phyloP scores from a whole-genome alignment of 1,284 basidiomycete genomes.

The Austroboletus niveus region DNA sequence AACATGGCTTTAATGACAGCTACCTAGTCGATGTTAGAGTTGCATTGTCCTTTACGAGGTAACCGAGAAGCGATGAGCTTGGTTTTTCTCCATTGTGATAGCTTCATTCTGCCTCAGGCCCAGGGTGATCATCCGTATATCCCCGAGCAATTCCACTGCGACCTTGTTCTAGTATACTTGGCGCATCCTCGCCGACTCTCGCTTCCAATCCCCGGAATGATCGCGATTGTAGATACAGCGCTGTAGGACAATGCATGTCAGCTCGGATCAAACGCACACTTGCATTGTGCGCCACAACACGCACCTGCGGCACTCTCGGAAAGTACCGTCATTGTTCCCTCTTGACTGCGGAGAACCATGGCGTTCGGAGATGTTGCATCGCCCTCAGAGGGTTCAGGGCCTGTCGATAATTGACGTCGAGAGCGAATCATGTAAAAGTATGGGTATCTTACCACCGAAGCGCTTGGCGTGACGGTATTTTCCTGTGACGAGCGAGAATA shows the following conservation, averaged over 20 bases:
- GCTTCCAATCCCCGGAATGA: conserved; percentile 85
- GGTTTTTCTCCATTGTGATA: background rate
- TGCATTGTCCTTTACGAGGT: too few species aligned
- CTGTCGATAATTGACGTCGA: conserved; percentile 1
- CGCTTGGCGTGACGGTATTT: conserved; percentile 78
- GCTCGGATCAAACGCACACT: background rate
- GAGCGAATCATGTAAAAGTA: background rate
- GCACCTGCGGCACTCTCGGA: conserved; percentile 69
- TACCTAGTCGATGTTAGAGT: too few species aligned
- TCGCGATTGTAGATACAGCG: conserved; percentile 65
- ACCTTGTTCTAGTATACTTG: conserved; percentile 84
- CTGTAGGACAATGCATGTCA: conserved; percentile 34
- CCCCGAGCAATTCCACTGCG: conserved; percentile 87
- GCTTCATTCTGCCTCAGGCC: background rate
- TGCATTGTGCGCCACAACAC: conserved; percentile 26
- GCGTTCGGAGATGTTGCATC: conserved; percentile 31
- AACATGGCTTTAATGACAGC: too few species aligned
- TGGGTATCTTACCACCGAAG: conserved; percentile 46
- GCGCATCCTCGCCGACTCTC: conserved; percentile 76
- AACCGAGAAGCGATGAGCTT: too few species aligned
- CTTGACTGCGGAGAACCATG: conserved; percentile 63
- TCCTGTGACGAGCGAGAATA: conserved; percentile 87
- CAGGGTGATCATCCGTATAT: conserved; percentile 58
- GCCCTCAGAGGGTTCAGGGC: conserved; percentile 3
- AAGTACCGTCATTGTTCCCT: conserved; percentile 54